Evolutionary conservation across 2,329 filamentous ascomycete genomes (phyloP), one percentile per base, ranked within the genome.

Genomic region (Chalaropsis ovoidea): DNA sequence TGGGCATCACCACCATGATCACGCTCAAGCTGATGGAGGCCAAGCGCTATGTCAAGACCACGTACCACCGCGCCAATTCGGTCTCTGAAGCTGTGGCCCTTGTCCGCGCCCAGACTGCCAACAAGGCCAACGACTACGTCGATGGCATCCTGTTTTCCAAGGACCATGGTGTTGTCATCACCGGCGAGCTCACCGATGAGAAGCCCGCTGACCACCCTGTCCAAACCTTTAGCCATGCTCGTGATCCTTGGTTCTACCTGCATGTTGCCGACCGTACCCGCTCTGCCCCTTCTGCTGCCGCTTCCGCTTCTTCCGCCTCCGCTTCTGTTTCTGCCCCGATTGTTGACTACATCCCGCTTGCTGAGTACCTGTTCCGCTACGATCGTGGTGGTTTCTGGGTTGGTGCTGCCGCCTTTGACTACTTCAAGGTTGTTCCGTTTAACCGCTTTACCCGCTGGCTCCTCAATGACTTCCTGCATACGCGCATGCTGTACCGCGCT

Each of bases 381-480:
- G 87, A 90, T 74, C 82, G 87, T 56, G 87, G 85, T 63, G 86
- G 84, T 15, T 90, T 90, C 78, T 90, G 87, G 87, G 86, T 88
- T 45, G 86, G 85, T 54, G 76, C 77, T 6, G 81, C 81, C 15
- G 85, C 84, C 2, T 89, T 87, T 73, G 77, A 79, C 49, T 89
- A 89, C 77, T 89, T 88, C 78, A 74, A 74, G 58, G 76, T 78
- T 52, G 80, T 85, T 1, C 86, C 86, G 5, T 89, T 89, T 74
- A 87, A 80, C 70, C 77, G 77, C 66, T 79, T 82, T 73, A 86
- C 84, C 56, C 82, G 86, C 68, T 86, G 83, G 81, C 81, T 86
- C 71, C 79, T 89, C 61, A 85, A 90, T 75, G 84, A 87, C 75
- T 89, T 89, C 71, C 73, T 87, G 69, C 86, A 89, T 74, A 89